Evolutionary conservation across 352 stramenopile genomes (phyloP).

Genomic region (Pythium brassicae): DNA sequence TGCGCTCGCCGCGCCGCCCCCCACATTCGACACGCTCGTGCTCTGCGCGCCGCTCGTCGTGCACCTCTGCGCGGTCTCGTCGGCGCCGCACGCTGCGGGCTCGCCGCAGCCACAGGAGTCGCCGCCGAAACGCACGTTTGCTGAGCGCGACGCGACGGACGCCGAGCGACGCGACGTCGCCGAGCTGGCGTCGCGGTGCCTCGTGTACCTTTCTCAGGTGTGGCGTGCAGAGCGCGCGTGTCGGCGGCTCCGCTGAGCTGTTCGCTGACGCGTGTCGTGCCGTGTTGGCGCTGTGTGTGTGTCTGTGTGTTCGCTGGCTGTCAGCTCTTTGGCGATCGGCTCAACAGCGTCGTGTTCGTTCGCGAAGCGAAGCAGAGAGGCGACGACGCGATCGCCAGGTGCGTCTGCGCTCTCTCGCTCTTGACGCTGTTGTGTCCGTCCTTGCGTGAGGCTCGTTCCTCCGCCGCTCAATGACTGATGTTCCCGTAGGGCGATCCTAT

Average conservation of each 20-base stretch:
- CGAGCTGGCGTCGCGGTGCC: slow-evolving; percentile 45
- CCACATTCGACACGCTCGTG: slow-evolving; percentile 26
- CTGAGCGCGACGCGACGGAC: neutral
- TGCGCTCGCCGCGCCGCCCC: slow-evolving; percentile 1
- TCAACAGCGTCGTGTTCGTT: slow-evolving; percentile 52
- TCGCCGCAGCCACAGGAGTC: slow-evolving; percentile 16
- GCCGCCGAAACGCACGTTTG: neutral
- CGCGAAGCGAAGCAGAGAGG: slow-evolving; percentile 8
- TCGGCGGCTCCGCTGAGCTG: neutral
- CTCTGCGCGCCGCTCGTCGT: slow-evolving; percentile 26
- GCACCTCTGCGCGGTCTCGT: slow-evolving; percentile 26
- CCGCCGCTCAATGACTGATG: neutral
- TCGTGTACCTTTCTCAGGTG: slow-evolving; percentile 64
- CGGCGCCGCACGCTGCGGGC: neutral
- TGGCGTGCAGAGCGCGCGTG: neutral
- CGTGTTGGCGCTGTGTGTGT: neutral
- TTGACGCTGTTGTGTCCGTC: neutral
- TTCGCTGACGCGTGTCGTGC: neutral
- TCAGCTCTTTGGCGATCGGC: slow-evolving; percentile 53
- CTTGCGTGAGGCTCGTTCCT: neutral
- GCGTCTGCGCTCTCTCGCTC: neutral
- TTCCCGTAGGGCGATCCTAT: slow-evolving; percentile 18
- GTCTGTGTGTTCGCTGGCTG: neutral
- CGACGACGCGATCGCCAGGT: slow-evolving; percentile 22
- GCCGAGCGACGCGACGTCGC: slow-evolving; percentile 12